Evolutionary conservation across 306 rosid species (phyloP), one percentile per base, ranked within the genome.

Genomic region (Castanea crenata): DNA sequence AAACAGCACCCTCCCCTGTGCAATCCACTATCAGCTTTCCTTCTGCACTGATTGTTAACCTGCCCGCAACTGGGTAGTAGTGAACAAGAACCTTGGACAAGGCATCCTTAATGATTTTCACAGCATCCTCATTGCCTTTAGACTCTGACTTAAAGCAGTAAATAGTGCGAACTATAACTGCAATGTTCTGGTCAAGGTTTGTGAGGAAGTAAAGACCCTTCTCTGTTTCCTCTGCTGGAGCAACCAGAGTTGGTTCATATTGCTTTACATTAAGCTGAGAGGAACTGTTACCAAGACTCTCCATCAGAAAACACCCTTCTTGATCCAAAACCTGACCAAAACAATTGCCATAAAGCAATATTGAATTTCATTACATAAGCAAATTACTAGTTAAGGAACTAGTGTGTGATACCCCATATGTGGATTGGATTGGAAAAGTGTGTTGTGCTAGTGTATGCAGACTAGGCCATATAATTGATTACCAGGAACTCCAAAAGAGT

Each of bases 141-240:
- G 82, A 57, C 44, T 58, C 81, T 0, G 95, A 90, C 55, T 81
- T 90, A 11, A 83, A 93, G 80, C 85, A 87, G 74, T 93, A 93
- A 21, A 91, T 71, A 0, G 98, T 91, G 1, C 90, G 80, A 20
- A 91, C 90, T 2, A 70, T 81, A 44, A 87, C 91, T 1, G 93
- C 95, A 12, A 90, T 87, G 71, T 90, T 90, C 78, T 91, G 98
- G 73, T 93, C 98, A 7, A 93, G 92, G 87, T 91, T 93, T 20
- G 97, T 90, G 51, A 93, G 93, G 55, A 83, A 91, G 78, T 91
- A 80, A 2, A 83, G 78, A 6, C 89, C 93, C 54, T 86, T 95
- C 12, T 79, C 78, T 18, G 97, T 92, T 82, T 90, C 87, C 54
- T 73, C 82, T 34, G 90, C 87, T 0, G 94, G 96, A 29, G 80